These are phyloP conservation scores for Blastocystis sp. DNA, from an alignment of 352 stramenopile genomes.

Conservation along the genomic window DNA sequence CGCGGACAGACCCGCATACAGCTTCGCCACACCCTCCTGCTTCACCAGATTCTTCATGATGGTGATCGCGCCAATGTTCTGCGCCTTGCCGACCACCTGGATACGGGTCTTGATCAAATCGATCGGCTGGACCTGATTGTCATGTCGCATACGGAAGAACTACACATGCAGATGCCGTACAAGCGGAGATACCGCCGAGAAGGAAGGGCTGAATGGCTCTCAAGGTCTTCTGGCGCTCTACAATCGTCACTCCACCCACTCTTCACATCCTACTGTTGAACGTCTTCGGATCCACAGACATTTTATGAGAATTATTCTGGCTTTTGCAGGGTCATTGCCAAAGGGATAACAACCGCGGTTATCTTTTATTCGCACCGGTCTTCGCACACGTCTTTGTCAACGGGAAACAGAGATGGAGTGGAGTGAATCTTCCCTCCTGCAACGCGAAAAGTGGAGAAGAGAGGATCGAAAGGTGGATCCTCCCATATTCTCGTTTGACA, in stretches of 20 bases:
- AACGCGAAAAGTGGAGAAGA: too few species aligned
- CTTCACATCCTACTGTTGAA: neutral
- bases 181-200: slow-evolving; percentile 62
- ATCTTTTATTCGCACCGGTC: neutral
- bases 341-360: neutral
- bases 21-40: slow-evolving; percentile 78
- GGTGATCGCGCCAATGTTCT: slow-evolving; percentile 78
- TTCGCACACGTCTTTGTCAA: too few species aligned
- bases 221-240: slow-evolving; percentile 55
- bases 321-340: neutral
- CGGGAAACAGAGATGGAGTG: too few species aligned
- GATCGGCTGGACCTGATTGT: slow-evolving; percentile 81
- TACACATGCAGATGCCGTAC: slow-evolving; percentile 62
- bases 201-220: slow-evolving; percentile 59
- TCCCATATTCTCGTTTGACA: neutral
- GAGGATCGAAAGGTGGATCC: too few species aligned
- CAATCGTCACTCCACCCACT: neutral
- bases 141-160: neutral
- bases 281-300: slow-evolving; percentile 37
- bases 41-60: slow-evolving; percentile 80
- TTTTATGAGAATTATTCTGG: neutral
- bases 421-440: too few species aligned
- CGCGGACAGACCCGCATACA: slow-evolving; percentile 82
- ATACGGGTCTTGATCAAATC: slow-evolving; percentile 85
- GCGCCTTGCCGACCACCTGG: slow-evolving; percentile 77